Conservation (phyloP, 257 asterid species). For the Striga asiatica region DNA sequence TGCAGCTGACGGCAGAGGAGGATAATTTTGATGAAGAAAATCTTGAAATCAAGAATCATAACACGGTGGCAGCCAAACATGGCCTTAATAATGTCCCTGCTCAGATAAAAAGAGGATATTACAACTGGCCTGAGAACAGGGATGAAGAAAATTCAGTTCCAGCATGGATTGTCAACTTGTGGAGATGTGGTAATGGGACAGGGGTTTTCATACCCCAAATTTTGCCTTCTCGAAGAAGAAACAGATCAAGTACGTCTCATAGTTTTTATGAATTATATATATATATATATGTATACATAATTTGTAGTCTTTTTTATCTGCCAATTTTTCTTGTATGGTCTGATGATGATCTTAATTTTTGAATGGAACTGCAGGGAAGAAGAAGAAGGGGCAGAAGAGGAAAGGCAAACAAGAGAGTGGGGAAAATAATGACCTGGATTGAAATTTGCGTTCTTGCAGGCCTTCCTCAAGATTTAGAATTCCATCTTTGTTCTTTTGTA, state of each 20-base stretch:
- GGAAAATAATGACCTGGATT: background rate
- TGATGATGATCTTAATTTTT: background rate
- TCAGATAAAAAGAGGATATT: background rate
- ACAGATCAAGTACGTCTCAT: constrained; percentile 35
- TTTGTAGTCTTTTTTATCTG: background rate
- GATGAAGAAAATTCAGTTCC: constrained; percentile 30
- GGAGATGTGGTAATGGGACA: constrained; percentile 67
- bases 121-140: constrained; percentile 16
- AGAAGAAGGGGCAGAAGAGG: constrained; percentile 31
- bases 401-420: constrained; percentile 23
- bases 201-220: constrained; percentile 85
- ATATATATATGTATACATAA: background rate
- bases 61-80: background rate
- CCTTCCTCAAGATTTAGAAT: background rate
- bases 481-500: background rate
- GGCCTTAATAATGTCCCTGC: background rate
- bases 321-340: background rate
- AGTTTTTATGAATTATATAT: background rate
- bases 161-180: constrained; percentile 38
- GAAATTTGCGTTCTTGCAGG: constrained; percentile 7
- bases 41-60: background rate
- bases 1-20: constrained; percentile 47
- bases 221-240: constrained; percentile 28
- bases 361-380: constrained; percentile 34
- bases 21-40: constrained; percentile 22